Conservation (phyloP, 2,329 filamentous ascomycete species). For the Coniochaeta sp. region DNA sequence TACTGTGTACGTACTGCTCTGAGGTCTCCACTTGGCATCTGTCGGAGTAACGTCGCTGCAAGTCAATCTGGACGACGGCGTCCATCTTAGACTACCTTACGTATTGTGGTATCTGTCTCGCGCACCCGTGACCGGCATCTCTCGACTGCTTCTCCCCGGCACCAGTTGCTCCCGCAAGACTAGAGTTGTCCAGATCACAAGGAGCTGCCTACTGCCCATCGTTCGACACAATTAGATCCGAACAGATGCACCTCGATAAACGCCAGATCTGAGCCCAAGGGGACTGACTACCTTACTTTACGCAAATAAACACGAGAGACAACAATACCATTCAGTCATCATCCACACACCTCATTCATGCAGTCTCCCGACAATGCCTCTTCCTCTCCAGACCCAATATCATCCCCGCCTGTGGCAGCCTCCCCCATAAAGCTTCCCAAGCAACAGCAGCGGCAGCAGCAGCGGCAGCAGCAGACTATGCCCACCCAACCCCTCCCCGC, state of each 20-base stretch:
- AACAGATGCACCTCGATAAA: neutral
- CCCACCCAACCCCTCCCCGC: neutral
- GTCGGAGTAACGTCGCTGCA: neutral
- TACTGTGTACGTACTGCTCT: neutral
- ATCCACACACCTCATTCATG: slow-evolving; percentile 35
- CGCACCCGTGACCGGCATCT: neutral
- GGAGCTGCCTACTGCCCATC: neutral
- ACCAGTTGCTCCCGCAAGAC: neutral
- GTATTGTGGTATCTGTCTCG: too few relatives aligned
- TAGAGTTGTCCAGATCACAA: too few relatives aligned
- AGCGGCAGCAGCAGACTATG: slow-evolving; percentile 50
- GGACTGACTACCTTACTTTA: neutral
- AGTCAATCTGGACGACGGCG: neutral
- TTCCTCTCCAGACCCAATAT: slow-evolving; percentile 55
- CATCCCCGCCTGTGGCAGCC: slow-evolving; percentile 61
- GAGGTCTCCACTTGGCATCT: neutral
- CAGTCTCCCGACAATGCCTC: slow-evolving; percentile 59
- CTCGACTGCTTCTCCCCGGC: neutral
- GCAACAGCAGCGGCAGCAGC: slow-evolving; percentile 52
- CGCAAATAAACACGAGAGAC: neutral
- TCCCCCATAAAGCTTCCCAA: slow-evolving; percentile 54
- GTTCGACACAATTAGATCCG: too few relatives aligned
- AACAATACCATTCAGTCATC: neutral
- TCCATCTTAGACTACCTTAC: too few relatives aligned
- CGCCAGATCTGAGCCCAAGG: neutral